Conservation (phyloP, 2,329 filamentous ascomycete genomes). For the Zymoseptoria crescenta region DNA sequence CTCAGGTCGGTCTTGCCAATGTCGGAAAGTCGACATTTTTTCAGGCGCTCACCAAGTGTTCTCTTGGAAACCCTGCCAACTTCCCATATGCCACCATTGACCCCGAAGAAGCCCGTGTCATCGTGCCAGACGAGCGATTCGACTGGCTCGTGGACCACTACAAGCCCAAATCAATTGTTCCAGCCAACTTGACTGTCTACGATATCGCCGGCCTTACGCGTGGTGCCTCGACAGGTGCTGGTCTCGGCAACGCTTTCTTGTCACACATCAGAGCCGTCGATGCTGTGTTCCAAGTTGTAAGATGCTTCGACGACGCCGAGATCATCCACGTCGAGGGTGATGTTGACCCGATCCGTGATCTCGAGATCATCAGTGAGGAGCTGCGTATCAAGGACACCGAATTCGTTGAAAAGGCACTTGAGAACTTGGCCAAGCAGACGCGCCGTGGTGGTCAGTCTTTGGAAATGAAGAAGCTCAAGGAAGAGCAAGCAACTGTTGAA, state of each 20-base stretch:
- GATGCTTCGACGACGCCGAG: constrained; percentile 81
- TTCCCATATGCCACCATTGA: constrained; percentile 99
- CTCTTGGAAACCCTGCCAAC: constrained; percentile 96
- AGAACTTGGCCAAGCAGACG: constrained; percentile 89
- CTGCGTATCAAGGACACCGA: constrained; percentile 97
- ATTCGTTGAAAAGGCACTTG: constrained; percentile 92
- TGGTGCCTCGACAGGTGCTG: constrained; percentile 92
- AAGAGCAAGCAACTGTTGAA: constrained; percentile 88
- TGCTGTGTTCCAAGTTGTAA: constrained; percentile 35
- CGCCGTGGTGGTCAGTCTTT: constrained; percentile 87
- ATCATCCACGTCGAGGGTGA: constrained; percentile 99
- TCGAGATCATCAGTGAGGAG: constrained; percentile 96
- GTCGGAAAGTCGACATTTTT: constrained; percentile 99
- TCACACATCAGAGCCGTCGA: constrained; percentile 83
- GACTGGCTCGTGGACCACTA: constrained; percentile 96
- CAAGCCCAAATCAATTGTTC: constrained; percentile 95
- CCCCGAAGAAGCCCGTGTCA: constrained; percentile 93
- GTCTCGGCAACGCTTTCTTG: constrained; percentile 95
- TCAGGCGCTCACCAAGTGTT: constrained; percentile 98
- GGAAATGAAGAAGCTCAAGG: constrained; percentile 94
- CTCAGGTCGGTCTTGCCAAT: constrained; percentile 92
- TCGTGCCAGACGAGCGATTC: constrained; percentile 92
- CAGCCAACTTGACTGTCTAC: constrained; percentile 95
- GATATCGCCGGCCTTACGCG: constrained; percentile 96
- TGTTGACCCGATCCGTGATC: constrained; percentile 86